Evolutionary conservation across 306 rosid genomes (phyloP), one percentile per base, ranked within the genome.

Genomic region (Glycine soja): DNA sequence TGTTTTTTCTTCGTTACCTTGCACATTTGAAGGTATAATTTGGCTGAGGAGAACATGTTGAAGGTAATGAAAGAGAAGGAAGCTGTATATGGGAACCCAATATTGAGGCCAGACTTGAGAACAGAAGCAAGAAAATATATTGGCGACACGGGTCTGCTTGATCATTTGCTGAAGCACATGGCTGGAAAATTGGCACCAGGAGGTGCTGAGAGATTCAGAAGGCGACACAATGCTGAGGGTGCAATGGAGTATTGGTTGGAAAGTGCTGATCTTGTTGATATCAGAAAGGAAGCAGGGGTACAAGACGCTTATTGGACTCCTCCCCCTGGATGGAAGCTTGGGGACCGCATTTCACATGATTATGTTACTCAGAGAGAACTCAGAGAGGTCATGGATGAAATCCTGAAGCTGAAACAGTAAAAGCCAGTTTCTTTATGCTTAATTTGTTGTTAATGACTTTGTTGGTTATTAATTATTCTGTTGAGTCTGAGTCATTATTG

Each of bases 161-260:
- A 93, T 81, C 99, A 95, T 85, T 85, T 95, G 85, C 87, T 95
- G 38, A 95, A 93, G 87, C 97, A 95, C 81, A 95, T 95, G 96
- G 94, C 98, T 5, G 99, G 94, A 30, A 93, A 88, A 83, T 91
- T 93, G 74, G 97, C 93, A 16, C 98, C 99, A 0, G 98, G 96
- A 2, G 99, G 96, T 57, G 51, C 38, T 3, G 92, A 90, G 64
- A 81, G 99, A 74, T 95, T 95, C 70, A 87, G 91, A 43, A 84
- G 98, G 56, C 83, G 98, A 7, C 97, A 93, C 82, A 95, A 93
- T 75, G 85, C 98, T 0, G 97, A 91, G 67, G 99, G 99, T 0
- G 93, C 92, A 13, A 93, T 95, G 97, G 99, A 91, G 74, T 95
- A 93, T 73, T 95, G 99, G 98, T 73, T 95, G 52, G 99, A 95